Base-by-base conservation (phyloP, 2,329 filamentous ascomycete species). In the Nectriaceae sp. region DNA sequence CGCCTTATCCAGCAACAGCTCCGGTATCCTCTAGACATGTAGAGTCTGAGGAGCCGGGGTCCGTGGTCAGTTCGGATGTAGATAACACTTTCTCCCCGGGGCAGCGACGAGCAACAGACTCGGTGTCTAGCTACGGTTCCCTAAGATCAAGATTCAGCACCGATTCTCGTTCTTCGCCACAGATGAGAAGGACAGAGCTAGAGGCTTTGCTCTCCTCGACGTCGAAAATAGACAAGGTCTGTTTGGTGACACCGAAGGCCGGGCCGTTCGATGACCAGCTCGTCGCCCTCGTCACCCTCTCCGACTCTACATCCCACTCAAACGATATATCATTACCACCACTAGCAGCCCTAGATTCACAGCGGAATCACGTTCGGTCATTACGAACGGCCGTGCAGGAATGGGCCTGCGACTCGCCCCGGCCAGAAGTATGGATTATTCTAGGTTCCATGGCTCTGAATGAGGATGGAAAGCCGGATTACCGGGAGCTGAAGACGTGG, bases 401-500 rank as follows among this genome's bases (percentile, higher is more conserved):
- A 49, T 70, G 66, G 60, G 43, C 57, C 52, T 19, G 61, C 58
- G 37, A 66, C 6, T 40, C 66, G 11, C 64, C 65, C 10, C 56
- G 73, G 2, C 77, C 78, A 2, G 69, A 71, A 42, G 64, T 77
- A 8, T 81, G 77, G 76, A 67, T 80, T 16, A 68, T 75, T 3
- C 59, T 80, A 44, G 68, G 73, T 40, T 66, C 63, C 38, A 75
- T 80, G 68, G 75, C 76, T 5, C 44, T 71, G n/a, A 68, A 68
- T 40, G 63, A 66, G 1, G 55, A 64, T 11, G 73, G 72, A 13
- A 64, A 69, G 18, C 62, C 71, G 41, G 69, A 79, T 55, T 65
- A 70, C 36, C 68, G 76, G 24, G 70, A 67, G 47, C 55, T 81
- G 37, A 76, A 78, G 49, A 78, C 75, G 3, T 81, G 78, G 78